Evolutionary conservation across 805 yeast species (phyloP), one percentile per base, ranked within the genome.

Genomic region (Metschnikowia anglica): DNA sequence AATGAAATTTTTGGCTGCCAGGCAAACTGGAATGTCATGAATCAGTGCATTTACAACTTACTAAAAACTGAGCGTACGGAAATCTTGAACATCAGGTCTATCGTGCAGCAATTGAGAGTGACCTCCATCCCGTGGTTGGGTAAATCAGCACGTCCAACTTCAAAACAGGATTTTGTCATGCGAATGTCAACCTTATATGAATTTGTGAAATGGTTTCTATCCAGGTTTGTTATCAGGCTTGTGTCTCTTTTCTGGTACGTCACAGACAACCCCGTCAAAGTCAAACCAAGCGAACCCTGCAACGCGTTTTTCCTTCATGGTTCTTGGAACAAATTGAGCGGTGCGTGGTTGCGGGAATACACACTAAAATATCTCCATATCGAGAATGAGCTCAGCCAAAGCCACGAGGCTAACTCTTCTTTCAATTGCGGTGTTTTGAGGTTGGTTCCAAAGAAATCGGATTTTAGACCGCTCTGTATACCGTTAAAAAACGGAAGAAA

Each of bases 231-330:
- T 0, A 63, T 74, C 6, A 69, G 65, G 13, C 46, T 85, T 1
- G 51, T 86, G 0, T 60, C 67, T 0, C 60, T 75, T 0, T 79
- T 77, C 53, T 89, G 88, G 65, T 82, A 85, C 55, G 81, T 83
- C 4, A 82, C 93, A 0, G 85, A 81, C 36, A 43, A 57, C 20
- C 39, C 41, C 7, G 16, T 20, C n/a, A 25, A 21, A 10, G 9
- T 10, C 2, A 36, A 5, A 5, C 25, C 27, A 2, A 13, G 32
- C 15, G 56, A 66, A 0, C 61, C 57, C 8, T 61, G 63, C 3
- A 44, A 78, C 0, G 40, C 70, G 0, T 86, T 68, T 55, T 86
- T 76, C 53, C 71, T 82, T 13, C 88, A 81, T 41, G 68, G 63
- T 18, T 60, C 66, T 1, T 88, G 96, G 95, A 55, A 51, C 8